Evolutionary conservation across 768 basidiomycete genomes (phyloP).

Genomic region (Pisolithus marmoratus): DNA sequence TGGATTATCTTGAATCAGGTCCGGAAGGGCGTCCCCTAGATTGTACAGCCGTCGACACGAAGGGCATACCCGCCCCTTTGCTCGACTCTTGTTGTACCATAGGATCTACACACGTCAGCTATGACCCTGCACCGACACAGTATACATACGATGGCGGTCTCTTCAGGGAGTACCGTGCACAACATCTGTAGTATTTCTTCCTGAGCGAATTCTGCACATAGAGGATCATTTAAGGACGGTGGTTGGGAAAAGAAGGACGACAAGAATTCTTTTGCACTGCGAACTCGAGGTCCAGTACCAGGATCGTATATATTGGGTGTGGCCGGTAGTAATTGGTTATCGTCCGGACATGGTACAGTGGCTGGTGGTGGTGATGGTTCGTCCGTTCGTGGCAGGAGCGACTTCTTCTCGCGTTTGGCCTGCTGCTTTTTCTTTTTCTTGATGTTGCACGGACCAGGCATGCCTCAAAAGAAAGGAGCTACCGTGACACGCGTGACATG

Average conservation of each 20-base stretch:
- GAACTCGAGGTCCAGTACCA: constrained; percentile 74
- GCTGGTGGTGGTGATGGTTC: constrained; percentile 1
- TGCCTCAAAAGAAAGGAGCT: constrained; percentile 15
- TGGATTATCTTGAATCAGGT: constrained; percentile 31
- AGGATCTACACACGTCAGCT: constrained; percentile 42
- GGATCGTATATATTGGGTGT: constrained; percentile 70
- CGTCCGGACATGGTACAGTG: not conserved
- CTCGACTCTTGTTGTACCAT: constrained; percentile 84
- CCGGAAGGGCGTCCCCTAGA: constrained; percentile 59
- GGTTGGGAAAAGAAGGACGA: constrained; percentile 62
- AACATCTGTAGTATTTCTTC: constrained; percentile 74
- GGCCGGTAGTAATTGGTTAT: constrained; percentile 24
- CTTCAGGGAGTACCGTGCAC: constrained; percentile 60
- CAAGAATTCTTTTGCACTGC: constrained; percentile 61
- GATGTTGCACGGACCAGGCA: constrained; percentile 60
- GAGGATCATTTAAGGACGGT: constrained; percentile 53
- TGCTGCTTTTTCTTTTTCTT: constrained; percentile 39
- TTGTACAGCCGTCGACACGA: constrained; percentile 69
- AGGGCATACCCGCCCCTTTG: constrained; percentile 67
- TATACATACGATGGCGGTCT: constrained; percentile 57
- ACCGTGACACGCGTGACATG: constrained; percentile 27
- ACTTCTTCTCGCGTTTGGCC: constrained; percentile 30
- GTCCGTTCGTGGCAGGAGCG: not conserved
- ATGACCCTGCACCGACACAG: not conserved
- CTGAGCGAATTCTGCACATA: constrained; percentile 75